A percentile compares a stretch with the other conserved stretches of the same genome.
These are phyloP conservation scores for Orbilia brochopaga DNA, from an alignment of 2,329 filamentous ascomycete species.

Conservation along the genomic window DNA sequence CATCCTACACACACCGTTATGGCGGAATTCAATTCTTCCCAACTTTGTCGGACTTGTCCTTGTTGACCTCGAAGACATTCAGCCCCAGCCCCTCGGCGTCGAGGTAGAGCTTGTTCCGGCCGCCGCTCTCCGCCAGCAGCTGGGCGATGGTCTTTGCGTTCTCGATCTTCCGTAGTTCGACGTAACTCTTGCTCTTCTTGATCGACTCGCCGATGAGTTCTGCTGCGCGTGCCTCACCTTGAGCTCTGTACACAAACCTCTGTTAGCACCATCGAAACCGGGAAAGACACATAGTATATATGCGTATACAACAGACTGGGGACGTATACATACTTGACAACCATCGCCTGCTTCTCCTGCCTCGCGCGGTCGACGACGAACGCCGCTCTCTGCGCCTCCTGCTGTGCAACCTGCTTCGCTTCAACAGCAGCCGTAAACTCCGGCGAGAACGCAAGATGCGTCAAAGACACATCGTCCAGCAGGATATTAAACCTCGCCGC, in stretches of 20 bases:
- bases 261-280: slow-evolving; percentile 2
- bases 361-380: slow-evolving; percentile 98
- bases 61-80: slow-evolving; percentile 68
- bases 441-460: slow-evolving; percentile 76
- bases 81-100: slow-evolving; percentile 89
- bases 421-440: slow-evolving; percentile 76
- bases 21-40: slow-evolving; percentile 43
- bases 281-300: no score
- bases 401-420: slow-evolving; percentile 74
- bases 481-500: slow-evolving; percentile 97
- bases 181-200: slow-evolving; percentile 98
- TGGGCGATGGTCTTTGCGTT: slow-evolving; percentile 89
- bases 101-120: slow-evolving; percentile 91
- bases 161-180: slow-evolving; percentile 97
- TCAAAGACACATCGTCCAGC: slow-evolving; percentile 94
- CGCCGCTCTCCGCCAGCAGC: slow-evolving; percentile 81
- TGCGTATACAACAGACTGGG: no score
- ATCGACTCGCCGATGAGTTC: slow-evolving; percentile 98
- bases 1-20: neutral
- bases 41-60: slow-evolving; percentile 58
- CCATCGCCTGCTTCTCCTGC: slow-evolving; percentile 99
- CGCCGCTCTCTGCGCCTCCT: slow-evolving; percentile 89
- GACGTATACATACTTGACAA: slow-evolving; percentile 69
- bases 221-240: slow-evolving; percentile 97
- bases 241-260: slow-evolving; percentile 67